Percentiles rank a stretch among this genome's conserved stretches.
phyloP scores from a whole-genome alignment of 2,329 filamentous ascomycete genomes.

The Pseudohalonectria lignicola region DNA sequence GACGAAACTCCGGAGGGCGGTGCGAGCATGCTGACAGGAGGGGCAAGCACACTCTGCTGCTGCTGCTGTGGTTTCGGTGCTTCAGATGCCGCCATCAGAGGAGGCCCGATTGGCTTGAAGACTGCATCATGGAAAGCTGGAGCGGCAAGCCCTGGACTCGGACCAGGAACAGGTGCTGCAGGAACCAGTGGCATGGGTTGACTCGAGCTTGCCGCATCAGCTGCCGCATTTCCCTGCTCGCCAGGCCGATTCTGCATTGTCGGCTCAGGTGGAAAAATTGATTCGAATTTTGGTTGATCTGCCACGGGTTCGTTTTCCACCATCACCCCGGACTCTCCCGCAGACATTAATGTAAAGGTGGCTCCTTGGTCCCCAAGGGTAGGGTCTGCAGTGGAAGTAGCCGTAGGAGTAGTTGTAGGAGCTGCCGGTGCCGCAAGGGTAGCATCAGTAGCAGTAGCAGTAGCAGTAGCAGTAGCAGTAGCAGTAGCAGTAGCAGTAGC shows the following conservation, averaged over 20 bases:
- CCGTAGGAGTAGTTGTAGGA: neutral
- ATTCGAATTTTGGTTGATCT: too few relatives aligned
- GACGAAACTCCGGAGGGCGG: slow-evolving; percentile 14
- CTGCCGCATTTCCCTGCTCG: too few relatives aligned
- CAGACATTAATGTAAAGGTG: too few relatives aligned
- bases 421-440: slow-evolving; percentile 2
- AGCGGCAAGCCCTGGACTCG: slow-evolving; percentile 2
- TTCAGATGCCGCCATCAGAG: neutral
- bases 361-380: too few relatives aligned
- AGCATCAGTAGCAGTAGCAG: slow-evolving; percentile 9
- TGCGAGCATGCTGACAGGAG: slow-evolving; percentile 13
- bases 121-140: slow-evolving; percentile 5
- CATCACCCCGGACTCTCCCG: too few relatives aligned
- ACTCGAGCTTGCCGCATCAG: too few relatives aligned
- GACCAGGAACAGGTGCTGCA: neutral
- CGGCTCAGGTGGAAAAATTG: too few relatives aligned
- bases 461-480: slow-evolving; percentile 10
- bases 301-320: too few relatives aligned
- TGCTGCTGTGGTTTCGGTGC: slow-evolving; percentile 3
- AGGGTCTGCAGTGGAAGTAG: too few relatives aligned
- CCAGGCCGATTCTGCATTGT: too few relatives aligned
- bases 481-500: slow-evolving; percentile 9
- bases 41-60: slow-evolving; percentile 12
- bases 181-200: too few relatives aligned
- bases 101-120: slow-evolving; percentile 6